Conservation (phyloP, 257 asterid genomes). For the Striga asiatica region DNA sequence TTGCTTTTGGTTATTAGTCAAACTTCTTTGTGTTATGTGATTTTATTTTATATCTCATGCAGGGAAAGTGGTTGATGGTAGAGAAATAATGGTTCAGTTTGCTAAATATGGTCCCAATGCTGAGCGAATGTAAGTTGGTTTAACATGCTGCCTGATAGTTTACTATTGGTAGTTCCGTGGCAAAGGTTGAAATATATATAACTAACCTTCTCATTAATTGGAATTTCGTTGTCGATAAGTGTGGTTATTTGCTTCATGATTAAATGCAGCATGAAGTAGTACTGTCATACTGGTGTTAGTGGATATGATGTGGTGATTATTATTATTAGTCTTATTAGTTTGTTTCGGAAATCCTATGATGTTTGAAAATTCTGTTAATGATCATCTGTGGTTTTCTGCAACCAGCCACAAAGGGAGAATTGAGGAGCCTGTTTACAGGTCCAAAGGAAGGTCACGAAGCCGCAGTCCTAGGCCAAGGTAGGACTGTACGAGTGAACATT, state of each 20-base stretch:
- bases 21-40: not conserved
- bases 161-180: not conserved
- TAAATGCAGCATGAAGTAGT: not conserved
- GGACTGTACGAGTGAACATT: not conserved
- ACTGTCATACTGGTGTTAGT: not conserved
- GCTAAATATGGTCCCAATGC: constrained; percentile 99
- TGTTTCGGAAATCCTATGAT: not conserved
- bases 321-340: not conserved
- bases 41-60: not conserved
- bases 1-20: not conserved
- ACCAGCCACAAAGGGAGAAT: constrained; percentile 74
- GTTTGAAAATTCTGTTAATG: not conserved
- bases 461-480: constrained; percentile 91
- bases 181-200: not conserved
- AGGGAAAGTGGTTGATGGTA: constrained; percentile 93
- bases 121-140: constrained; percentile 64
- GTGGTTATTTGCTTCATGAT: not conserved
- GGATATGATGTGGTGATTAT: not conserved
- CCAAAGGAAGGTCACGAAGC: constrained; percentile 74
- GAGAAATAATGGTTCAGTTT: constrained; percentile 97
- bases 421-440: constrained; percentile 55
- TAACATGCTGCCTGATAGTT: not conserved
- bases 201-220: not conserved
- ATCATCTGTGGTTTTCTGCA: not conserved
- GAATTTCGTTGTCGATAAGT: not conserved